Evolutionary conservation across 768 basidiomycete species (phyloP), one percentile per base, ranked within the genome.

Genomic region (Lentinula detonsa): DNA sequence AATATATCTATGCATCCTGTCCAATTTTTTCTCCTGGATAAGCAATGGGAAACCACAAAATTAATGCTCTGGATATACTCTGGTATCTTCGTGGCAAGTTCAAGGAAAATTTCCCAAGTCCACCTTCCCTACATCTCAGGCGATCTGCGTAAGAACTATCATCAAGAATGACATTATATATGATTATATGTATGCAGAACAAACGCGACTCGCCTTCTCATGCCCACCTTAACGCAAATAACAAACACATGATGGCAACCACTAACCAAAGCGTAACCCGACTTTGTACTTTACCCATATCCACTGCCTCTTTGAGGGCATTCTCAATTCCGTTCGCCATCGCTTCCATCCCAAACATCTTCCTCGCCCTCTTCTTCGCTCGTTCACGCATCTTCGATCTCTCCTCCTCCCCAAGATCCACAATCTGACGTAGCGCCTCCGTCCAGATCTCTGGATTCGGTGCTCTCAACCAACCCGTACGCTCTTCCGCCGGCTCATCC

Each of bases 401-500:
- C 49, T 85, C 81, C 1, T 65, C 68, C 0, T 65, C 49, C 2
- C 70, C 59, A 62, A 89, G 68, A 13, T 66, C 63, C 18, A 87
- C 76, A 48, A 97, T 85, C 49, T 86, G 81, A 3, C 69, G 55
- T 46, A 98, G 69, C 2, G 86, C 86, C 6, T 80, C 74, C 1
- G 90, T 83, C 96, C 96, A 98, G 4, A 80, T 70, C 1, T 79
- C 75, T 0, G 85, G 67, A 18, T 84, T 78, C 0, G 94, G 89
- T 1, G 74, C 61, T 18, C 86, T 78, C 16, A 97, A 77, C 84
- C 91, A 90, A 0, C 95, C 96, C 0, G 95, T 97, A 31, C 84
- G 78, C 54, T 78, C 77, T 4, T 69, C 67, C 1, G 66, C 54
- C 0, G 74, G 68, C 33, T 65, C 59, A 31, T 74, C 73, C 8